phyloP scores from a whole-genome alignment of 805 yeast species.

The Ogataea pilisensis region DNA sequence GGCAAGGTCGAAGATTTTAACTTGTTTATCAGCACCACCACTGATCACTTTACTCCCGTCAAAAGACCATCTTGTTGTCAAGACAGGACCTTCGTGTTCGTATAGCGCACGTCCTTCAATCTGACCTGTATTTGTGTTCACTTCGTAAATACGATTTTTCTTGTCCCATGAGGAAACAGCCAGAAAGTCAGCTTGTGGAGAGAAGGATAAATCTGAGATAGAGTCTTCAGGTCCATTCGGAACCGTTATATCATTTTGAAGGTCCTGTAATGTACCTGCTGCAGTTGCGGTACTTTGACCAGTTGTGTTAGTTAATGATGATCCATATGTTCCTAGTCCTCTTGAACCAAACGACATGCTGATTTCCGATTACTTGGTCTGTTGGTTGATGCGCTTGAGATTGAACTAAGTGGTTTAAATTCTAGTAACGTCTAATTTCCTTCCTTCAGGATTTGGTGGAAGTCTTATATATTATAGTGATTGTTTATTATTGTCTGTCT shows the following conservation, averaged over 20 bases:
- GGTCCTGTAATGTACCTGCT: conserved; percentile 50
- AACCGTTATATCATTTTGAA: conserved; percentile 66
- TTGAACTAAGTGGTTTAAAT: too few species aligned
- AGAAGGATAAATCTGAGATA: conserved; percentile 75
- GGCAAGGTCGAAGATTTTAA: conserved; percentile 75
- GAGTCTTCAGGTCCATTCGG: conserved; percentile 91
- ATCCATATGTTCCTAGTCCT: conserved; percentile 25
- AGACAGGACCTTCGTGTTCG: conserved; percentile 86
- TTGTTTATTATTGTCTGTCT: too few species aligned
- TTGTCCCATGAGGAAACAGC: conserved; percentile 93
- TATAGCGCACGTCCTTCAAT: conserved; percentile 85
- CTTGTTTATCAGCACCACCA: conserved; percentile 90
- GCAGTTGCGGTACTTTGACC: conserved; percentile 27
- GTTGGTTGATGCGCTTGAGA: too few species aligned
- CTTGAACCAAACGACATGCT: conserved; percentile 29
- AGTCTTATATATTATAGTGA: too few species aligned
- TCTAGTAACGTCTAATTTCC: too few species aligned
- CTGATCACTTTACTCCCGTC: conserved; percentile 87
- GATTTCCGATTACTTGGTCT: too few species aligned
- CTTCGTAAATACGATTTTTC: conserved; percentile 89
- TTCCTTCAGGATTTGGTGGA: too few species aligned
- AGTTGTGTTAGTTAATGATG: conserved; percentile 5
- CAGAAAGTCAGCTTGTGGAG: conserved; percentile 78
- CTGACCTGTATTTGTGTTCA: conserved; percentile 63
- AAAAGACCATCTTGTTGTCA: conserved; percentile 73